Base-by-base conservation (phyloP, 2,329 filamentous ascomycete genomes). In the Epichloe amarillans region DNA sequence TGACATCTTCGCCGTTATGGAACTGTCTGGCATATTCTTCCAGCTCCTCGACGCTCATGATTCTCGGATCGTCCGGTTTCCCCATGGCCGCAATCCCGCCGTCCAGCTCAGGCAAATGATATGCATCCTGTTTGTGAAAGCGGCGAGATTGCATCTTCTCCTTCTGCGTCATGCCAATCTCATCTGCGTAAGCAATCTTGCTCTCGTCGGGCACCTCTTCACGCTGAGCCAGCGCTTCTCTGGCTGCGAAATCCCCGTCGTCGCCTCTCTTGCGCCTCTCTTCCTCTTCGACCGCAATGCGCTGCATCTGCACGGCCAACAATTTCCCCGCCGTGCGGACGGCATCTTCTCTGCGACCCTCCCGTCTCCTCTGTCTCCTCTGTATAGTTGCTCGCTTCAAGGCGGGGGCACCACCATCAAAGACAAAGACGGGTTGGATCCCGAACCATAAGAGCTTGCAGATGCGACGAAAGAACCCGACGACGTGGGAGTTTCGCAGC, bases 381-480 rank as follows among this genome's bases (percentile, higher is more conserved):
- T 81, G 81, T 54, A 98, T 90, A 0, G 93, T 98, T 65, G 94
- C 86, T 51, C 91, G 77, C 72, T 98, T 98, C 56, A 98, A 75
- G 3, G 81, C 75, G 0, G 94, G 94, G 0, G 93, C 94, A 42
- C 91, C 93, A 53, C 94, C 93, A 69, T 98, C 93, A 65, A 98
- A 98, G 14, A 98, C 90, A 66, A 98, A 98, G 43, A 98, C 89
- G 0, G 93, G 94, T 56, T 85, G 87, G 66, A 98, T 95, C 47
- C 94, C 93, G 62, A 93, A 91, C 78, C 91, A 98, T 1, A 98
- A 77, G 1, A 98, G 77, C 66, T 98, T 98, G 77, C 93, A 98
- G 65, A 98, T 95, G 54, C 93, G 83, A 48, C 93, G 87, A 70
- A 98, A 98, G 79, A 98, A 98, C 39, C 94, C 93, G 42, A 98